These are phyloP conservation scores for Podospora bellae-mahoneyi DNA, from an alignment of 495 filamentous ascomycete genomes.

Conservation along the genomic window DNA sequence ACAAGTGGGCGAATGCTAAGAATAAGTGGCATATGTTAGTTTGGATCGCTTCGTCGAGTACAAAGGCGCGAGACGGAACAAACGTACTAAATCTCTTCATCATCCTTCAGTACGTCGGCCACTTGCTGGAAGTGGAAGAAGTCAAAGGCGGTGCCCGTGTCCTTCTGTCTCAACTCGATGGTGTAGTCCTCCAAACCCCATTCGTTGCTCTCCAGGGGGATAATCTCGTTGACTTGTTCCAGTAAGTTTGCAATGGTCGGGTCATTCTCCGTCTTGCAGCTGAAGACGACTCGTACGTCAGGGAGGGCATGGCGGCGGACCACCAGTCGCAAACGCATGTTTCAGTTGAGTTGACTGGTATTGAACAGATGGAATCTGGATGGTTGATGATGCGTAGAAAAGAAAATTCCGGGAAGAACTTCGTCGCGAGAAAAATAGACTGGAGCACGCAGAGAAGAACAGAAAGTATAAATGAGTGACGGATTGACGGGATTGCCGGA, in stretches of 20 bases:
- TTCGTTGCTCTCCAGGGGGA: constrained; percentile 77
- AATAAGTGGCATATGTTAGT: not conserved
- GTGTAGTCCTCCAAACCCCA: constrained; percentile 94
- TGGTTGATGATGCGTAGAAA: not conserved
- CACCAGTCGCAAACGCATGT: constrained; percentile 66
- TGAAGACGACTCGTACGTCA: constrained; percentile 71
- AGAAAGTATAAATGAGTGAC: not conserved
- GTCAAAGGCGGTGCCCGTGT: constrained; percentile 64
- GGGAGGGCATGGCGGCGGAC: constrained; percentile 81
- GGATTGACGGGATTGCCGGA: not conserved
- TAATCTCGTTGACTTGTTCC: constrained; percentile 74
- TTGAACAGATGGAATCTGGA: not conserved
- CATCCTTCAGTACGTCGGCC: constrained; percentile 66
- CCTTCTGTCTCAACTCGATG: constrained; percentile 62
- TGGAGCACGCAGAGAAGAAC: not conserved
- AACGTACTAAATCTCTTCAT: constrained; percentile 77
- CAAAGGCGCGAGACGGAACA: not conserved
- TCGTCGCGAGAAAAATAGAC: not conserved
- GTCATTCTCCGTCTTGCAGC: constrained; percentile 52
- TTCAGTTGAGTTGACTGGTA: not conserved
- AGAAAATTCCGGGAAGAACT: not conserved
- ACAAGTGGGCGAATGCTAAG: constrained; percentile 76
- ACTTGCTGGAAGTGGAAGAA: constrained; percentile 84
- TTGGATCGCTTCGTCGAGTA: not conserved
- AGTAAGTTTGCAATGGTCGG: constrained; percentile 76